Evolutionary conservation across 2,329 filamentous ascomycete genomes (phyloP).

Genomic region (Penicillium olsonii): DNA sequence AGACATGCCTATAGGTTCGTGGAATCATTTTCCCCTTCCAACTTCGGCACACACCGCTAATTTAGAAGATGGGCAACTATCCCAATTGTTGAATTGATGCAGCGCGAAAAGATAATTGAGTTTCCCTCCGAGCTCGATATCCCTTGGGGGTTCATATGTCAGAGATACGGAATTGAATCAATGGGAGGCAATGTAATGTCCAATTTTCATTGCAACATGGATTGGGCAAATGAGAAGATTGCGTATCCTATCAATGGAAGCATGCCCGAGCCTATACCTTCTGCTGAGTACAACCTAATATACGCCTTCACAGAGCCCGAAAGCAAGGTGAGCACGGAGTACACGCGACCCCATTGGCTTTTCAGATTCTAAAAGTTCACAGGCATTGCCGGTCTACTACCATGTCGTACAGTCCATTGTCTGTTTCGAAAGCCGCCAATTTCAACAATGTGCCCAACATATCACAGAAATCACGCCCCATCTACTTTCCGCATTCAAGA

Average conservation of each 20-base stretch:
- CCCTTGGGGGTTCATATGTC: constrained; percentile 36
- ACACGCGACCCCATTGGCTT: too few relatives aligned
- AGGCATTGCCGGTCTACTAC: constrained; percentile 31
- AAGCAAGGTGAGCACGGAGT: constrained; percentile 7
- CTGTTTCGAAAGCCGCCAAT: constrained; percentile 22
- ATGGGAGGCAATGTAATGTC: constrained; percentile 36
- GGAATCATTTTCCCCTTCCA: not conserved
- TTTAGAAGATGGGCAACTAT: constrained; percentile 34
- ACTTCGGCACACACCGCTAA: not conserved
- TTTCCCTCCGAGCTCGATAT: constrained; percentile 32
- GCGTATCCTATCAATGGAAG: constrained; percentile 35
- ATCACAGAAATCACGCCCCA: not conserved
- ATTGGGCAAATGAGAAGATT: constrained; percentile 22
- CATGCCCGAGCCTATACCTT: constrained; percentile 26
- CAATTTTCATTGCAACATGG: constrained; percentile 37
- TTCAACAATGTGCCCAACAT: constrained; percentile 7
- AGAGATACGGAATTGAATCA: constrained; percentile 33
- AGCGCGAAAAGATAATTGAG: constrained; percentile 33
- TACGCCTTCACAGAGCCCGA: constrained; percentile 36
- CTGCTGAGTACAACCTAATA: constrained; percentile 34
- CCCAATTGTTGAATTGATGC: constrained; percentile 37
- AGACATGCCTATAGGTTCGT: constrained; percentile 35
- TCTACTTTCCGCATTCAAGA: not conserved
- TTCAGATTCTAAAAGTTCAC: not conserved
- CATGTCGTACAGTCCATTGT: constrained; percentile 30